Evolutionary conservation across 2,329 filamentous ascomycete genomes (phyloP).

Genomic region (Claviceps monticola): DNA sequence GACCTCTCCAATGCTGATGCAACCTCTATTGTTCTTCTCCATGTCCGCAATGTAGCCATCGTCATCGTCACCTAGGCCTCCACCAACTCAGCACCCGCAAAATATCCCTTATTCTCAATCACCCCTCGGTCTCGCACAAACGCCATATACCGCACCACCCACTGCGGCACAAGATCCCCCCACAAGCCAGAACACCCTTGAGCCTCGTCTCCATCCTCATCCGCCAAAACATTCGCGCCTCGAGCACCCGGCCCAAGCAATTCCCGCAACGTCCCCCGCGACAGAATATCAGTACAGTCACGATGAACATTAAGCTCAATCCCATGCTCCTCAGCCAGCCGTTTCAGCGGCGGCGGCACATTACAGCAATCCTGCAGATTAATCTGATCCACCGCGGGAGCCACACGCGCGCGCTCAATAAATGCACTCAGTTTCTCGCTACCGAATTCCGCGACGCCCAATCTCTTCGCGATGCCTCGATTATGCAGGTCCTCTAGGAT

Average conservation of each 20-base stretch:
- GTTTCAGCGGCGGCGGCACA: slow-evolving; percentile 73
- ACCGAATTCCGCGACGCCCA: slow-evolving; percentile 87
- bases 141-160: slow-evolving; percentile 95
- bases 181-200: slow-evolving; percentile 38
- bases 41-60: background rate
- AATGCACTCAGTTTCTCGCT: slow-evolving; percentile 70
- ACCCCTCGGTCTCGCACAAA: slow-evolving; percentile 89
- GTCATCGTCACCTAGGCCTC: background rate
- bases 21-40: background rate
- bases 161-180: slow-evolving; percentile 73
- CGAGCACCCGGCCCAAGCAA: slow-evolving; percentile 59
- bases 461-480: slow-evolving; percentile 54
- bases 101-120: slow-evolving; percentile 97
- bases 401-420: slow-evolving; percentile 53
- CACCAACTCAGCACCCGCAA: slow-evolving; percentile 63
- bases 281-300: slow-evolving; percentile 85
- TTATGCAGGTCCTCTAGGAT: slow-evolving; percentile 60
- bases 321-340: slow-evolving; percentile 67
- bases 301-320: slow-evolving; percentile 89
- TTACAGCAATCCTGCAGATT: slow-evolving; percentile 93
- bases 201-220: slow-evolving; percentile 27
- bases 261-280: slow-evolving; percentile 70
- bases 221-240: slow-evolving; percentile 64
- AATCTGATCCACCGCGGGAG: slow-evolving; percentile 84
- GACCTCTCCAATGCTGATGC: background rate